Evolutionary conservation across 2,329 filamentous ascomycete genomes (phyloP), one percentile per base, ranked within the genome.

Genomic region (Claviceps sp.): DNA sequence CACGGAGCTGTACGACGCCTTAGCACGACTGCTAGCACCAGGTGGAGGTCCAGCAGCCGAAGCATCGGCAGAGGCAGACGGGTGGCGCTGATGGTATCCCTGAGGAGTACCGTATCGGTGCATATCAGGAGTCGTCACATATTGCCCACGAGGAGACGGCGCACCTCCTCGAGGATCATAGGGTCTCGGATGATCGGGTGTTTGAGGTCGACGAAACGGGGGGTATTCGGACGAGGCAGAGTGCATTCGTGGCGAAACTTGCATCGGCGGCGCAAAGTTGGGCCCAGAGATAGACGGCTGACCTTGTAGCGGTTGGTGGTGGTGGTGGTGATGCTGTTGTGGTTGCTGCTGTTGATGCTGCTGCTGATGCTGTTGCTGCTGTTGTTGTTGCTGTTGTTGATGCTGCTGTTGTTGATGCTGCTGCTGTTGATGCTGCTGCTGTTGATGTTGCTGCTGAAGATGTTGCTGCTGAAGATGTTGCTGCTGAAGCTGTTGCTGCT

Each of bases 121-220:
- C 18, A 76, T 63, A 57, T 82, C 80, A 26, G 78, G 79, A 0
- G 79, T 81, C 2, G 78, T 81, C 2, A 78, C 70, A 56, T 77
- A 78, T 41, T 71, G 64, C 51, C 68, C 69, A 58, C 75, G 69
- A 5, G 76, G 75, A 14, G 77, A 78, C 4, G 70, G 71, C 16
- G 70, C 61, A 55, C 67, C 66, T 24, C 67, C 69, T 60, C 76
- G 68, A 41, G 67, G 69, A 55, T 72, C 72, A 67, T 80, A 79
- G 52, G 70, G 69, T 59, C 78, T 74, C 47, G 75, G 72, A 55
- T 82, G 81, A 45, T 88, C 85, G n/a, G 85, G 85, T 0, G 85
- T 88, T 53, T 86, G 81, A 2, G 85, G 85, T 55, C 84, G 75
- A 55, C 83, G 75, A 63, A 78, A 84, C 5, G 76, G 73, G 50